These are phyloP conservation scores for Gossypium raimondii DNA, from an alignment of 345 rosid genomes.

Conservation along the genomic window DNA sequence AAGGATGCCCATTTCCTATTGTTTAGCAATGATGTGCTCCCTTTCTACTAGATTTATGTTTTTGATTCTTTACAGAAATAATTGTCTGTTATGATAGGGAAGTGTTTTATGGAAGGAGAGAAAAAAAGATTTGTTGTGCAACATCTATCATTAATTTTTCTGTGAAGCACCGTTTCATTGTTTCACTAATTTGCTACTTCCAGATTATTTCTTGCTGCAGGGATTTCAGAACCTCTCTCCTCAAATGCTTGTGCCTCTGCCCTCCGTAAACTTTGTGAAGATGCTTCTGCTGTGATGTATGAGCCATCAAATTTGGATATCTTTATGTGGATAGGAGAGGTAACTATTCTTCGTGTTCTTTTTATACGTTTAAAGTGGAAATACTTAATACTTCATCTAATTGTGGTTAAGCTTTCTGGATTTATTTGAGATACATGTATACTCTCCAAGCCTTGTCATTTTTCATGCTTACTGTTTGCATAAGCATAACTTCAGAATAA, in stretches of 20 bases:
- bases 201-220: slow-evolving; percentile 96
- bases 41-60: not conserved
- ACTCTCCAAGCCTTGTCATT: not conserved
- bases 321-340: slow-evolving; percentile 93
- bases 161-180: slow-evolving; percentile 15
- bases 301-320: slow-evolving; percentile 86
- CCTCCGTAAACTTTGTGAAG: slow-evolving; percentile 88
- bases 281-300: slow-evolving; percentile 57
- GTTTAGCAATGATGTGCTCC: not conserved
- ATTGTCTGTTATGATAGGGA: not conserved
- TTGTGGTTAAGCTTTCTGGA: not conserved
- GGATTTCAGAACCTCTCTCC: slow-evolving; percentile 69
- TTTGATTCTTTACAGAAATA: not conserved
- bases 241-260: slow-evolving; percentile 84
- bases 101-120: not conserved
- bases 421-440: not conserved
- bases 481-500: not conserved
- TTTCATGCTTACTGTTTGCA: not conserved
- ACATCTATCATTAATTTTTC: not conserved
- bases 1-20: slow-evolving; percentile 33
- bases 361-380: not conserved
- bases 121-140: not conserved
- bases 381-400: not conserved
- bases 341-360: slow-evolving; percentile 24
- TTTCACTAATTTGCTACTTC: slow-evolving; percentile 46